These are phyloP conservation scores for Calonectria leucothoes DNA, from an alignment of 2,329 filamentous ascomycete species.

Conservation along the genomic window DNA sequence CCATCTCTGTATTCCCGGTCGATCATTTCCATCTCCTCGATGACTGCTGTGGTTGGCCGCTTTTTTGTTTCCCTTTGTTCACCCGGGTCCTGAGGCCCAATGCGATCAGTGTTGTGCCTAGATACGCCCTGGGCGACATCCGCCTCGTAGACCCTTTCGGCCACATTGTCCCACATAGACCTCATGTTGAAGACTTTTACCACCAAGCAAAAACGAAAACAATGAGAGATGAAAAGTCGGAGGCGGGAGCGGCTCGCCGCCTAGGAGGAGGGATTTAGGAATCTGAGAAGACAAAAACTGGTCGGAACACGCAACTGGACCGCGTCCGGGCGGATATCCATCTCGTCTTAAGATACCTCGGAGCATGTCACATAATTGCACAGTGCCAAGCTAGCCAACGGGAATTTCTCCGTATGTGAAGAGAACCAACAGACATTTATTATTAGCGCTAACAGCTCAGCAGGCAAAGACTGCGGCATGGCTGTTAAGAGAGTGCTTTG, in stretches of 20 bases:
- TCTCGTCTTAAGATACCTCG: not conserved
- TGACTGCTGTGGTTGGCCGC: not conserved
- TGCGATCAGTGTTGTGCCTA: not conserved
- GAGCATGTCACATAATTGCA: not conserved
- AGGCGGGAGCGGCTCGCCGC: not conserved
- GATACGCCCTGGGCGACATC: not conserved
- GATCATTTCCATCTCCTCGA: not conserved
- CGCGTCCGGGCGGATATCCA: not conserved
- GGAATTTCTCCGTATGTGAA: not conserved
- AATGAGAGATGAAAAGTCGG: not conserved
- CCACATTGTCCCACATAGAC: conserved; percentile 15
- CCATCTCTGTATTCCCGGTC: not conserved
- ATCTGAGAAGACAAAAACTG: not conserved
- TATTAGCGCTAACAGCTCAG: conserved; percentile 23
- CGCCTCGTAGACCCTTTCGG: conserved; percentile 9
- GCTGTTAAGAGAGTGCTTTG: conserved; percentile 28
- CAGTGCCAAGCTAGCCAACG: not conserved
- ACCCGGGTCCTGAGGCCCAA: not conserved
- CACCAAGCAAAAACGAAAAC: not conserved
- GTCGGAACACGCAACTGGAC: not conserved
- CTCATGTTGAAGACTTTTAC: conserved; percentile 6
- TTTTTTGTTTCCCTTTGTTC: not conserved
- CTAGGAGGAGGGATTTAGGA: not conserved
- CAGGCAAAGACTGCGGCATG: not conserved
- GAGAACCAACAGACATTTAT: conserved; percentile 5